Base-by-base conservation (phyloP, 345 rosid species). In the Bruguiera parviflora region DNA sequence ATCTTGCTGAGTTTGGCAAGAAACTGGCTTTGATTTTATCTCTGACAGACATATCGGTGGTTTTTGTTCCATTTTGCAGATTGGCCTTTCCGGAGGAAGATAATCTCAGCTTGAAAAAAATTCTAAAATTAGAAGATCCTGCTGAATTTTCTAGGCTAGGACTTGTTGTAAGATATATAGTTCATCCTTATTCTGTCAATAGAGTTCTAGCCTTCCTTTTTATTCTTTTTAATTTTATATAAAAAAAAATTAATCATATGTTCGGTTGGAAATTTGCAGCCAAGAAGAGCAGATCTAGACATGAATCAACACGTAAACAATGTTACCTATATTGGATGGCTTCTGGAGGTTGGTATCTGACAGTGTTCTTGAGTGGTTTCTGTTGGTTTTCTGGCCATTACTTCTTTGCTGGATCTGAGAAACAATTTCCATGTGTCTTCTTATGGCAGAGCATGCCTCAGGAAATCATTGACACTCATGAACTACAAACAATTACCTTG, bases 221-320 rank as follows among this genome's bases (percentile, higher is more conserved):
- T 19, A 5, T 32, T n/a, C 57, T 49, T 32, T 18, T n/a, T 10
- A 5, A 21, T 28, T 21, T 24, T 56, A 10, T 13, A 24, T 56
- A 10, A 56, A 56, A 56, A 3, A 29, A 56, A 13, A 51, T 57
- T 32, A 21, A 56, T 46, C 58, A 16, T 18, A 6, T 9, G 70
- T 64, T 61, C 71, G 21, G 61, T 1, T 53, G 55, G 19, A 57
- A 66, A 51, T 76, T 57, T 77, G 75, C 86, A 90, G 88, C 96
- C 97, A 1, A 78, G 96, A 81, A 83, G 95, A 87, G 90, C 92
- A 62, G 98, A 94, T 83, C 85, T 94, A 53, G 98, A 94, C 83
- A 94, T 94, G 98, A 94, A 94, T 75, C 97, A 94, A 69, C 97
- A 91, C 65, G 98, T 91, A 56, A 91, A 94, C 67, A 89, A 94